Conservation (phyloP, 768 basidiomycete species). For the Lactarius deliciosus region DNA sequence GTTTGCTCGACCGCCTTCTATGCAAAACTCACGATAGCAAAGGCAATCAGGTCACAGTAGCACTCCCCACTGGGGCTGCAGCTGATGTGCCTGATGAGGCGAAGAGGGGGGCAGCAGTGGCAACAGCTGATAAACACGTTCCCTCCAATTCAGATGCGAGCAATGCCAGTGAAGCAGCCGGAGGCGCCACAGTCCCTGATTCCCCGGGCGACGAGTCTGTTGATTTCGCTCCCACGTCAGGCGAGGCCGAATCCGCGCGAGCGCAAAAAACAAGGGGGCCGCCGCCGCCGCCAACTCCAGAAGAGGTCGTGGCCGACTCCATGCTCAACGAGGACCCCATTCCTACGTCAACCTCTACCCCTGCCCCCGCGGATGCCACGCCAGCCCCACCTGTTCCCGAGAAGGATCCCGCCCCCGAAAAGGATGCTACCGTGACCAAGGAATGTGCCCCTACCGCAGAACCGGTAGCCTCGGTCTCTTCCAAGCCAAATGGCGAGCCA, state of each 20-base stretch:
- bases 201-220: not conserved
- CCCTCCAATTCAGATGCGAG: not conserved
- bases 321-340: not conserved
- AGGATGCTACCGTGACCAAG: not conserved
- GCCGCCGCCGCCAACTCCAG: too few relatives aligned
- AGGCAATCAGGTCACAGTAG: not conserved
- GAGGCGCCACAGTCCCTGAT: not conserved
- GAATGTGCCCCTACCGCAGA: not conserved
- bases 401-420: not conserved
- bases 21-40: not conserved
- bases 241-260: not conserved
- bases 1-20: not conserved
- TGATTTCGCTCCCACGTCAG: not conserved
- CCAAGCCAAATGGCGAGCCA: not conserved
- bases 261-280: not conserved
- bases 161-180: not conserved
- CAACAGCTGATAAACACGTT: not conserved
- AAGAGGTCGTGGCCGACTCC: not conserved
- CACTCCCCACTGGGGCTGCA: not conserved
- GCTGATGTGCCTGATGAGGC: not conserved
- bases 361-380: not conserved
- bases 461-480: not conserved
- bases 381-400: not conserved
- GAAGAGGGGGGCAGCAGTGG: not conserved
- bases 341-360: not conserved